These are phyloP conservation scores for Pseudogymnoascus sp. DNA, from an alignment of 2,329 filamentous ascomycete genomes.

Conservation along the genomic window DNA sequence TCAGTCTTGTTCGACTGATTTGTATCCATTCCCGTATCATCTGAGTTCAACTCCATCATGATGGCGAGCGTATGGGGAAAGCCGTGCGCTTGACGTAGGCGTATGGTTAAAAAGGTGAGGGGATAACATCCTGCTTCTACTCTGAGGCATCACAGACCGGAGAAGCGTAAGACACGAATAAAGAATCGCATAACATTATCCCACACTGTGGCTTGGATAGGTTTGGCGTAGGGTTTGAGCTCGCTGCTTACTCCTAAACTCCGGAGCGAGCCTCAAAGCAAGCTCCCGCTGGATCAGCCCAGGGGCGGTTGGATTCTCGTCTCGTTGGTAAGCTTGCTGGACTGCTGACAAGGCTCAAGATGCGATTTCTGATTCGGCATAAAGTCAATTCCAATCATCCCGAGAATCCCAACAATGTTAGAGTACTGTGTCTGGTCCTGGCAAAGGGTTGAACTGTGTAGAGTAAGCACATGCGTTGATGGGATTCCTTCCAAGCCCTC, in stretches of 20 bases:
- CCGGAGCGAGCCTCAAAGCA: neutral
- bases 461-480: neutral
- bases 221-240: neutral
- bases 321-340: neutral
- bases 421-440: neutral
- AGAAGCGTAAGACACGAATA: neutral
- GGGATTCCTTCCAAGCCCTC: neutral
- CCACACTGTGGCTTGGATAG: neutral
- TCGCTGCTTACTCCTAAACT: neutral
- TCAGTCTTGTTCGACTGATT: neutral
- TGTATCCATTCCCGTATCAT: neutral
- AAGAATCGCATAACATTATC: neutral
- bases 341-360: neutral
- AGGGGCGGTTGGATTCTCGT: neutral
- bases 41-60: neutral
- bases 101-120: neutral
- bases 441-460: neutral
- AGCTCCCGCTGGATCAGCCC: neutral
- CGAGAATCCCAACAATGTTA: neutral
- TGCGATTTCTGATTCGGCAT: neutral
- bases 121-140: neutral
- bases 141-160: neutral
- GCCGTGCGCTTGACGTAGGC: neutral
- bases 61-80: neutral
- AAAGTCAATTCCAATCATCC: neutral